Base-by-base conservation (phyloP, 345 rosid genomes). In the Conringia planisiliqua region DNA sequence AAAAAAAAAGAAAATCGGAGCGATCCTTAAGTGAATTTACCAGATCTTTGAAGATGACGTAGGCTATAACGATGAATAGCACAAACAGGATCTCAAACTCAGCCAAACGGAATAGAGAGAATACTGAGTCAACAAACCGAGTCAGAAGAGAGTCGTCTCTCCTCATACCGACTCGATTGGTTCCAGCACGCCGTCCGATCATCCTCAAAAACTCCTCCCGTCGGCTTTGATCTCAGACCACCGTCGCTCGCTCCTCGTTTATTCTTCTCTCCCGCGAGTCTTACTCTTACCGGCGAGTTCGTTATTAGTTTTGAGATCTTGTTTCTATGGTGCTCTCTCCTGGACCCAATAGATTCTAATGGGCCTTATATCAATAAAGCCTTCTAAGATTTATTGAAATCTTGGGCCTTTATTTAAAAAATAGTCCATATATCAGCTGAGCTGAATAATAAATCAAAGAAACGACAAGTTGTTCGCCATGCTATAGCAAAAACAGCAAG, bases 81-180 rank as follows among this genome's bases (percentile, higher is more conserved):
- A 78, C 78, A 12, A 71, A 78, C 27, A 78, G 13, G 78, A 78
- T 78, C 81, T 78, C 81, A 42, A 78, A 72, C 73, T 78, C 81
- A 61, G 77, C 81, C 7, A 78, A 71, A 66, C 81, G 61, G 81
- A 72, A 72, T 55, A 66, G 68, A 66, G 24, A 30, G 52, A 72
- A 78, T 18, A 78, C 81, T 39, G 81, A 71, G 73, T 78, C 73
- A 30, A 78, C 81, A 30, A 66, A 66, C 14, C 81, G 81, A 66
- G 81, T 72, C 13, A 66, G 58, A 35, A 66, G 48, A 14, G 81
- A 78, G 10, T 66, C 78, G 57, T 78, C 73, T 11, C 78, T 78
- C 38, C 78, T 72, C 63, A 32, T 58, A 24, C 73, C 81, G 35
- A 32, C 32, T 67, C 81, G 63, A 65, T 50, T 72, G 12, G 78